These are phyloP conservation scores for Metarhizium guizhouense DNA, from an alignment of 2,329 filamentous ascomycete genomes.

Conservation along the genomic window DNA sequence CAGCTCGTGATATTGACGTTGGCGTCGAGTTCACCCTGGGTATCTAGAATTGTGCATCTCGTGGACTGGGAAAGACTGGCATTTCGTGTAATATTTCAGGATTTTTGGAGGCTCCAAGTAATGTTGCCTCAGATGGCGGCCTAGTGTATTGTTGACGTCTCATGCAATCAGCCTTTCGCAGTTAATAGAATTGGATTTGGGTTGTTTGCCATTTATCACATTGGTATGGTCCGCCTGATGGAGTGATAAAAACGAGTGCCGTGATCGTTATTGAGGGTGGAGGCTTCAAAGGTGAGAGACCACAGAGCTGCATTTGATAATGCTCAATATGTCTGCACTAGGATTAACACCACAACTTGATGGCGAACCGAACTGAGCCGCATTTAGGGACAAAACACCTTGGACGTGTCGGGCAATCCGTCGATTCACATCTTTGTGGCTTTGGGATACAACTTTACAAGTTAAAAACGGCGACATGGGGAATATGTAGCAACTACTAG, in stretches of 20 bases:
- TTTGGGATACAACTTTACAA: no score
- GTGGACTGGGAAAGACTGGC: conserved; percentile 5
- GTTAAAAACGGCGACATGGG: no score
- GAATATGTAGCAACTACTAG: no score
- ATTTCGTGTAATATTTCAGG: conserved; percentile 19
- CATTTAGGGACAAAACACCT: no score
- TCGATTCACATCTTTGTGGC: no score
- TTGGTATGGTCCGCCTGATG: neutral
- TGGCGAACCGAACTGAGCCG: no score
- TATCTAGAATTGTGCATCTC: conserved; percentile 48
- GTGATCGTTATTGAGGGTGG: neutral
- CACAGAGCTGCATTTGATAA: neutral
- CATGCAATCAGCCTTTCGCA: conserved; percentile 4
- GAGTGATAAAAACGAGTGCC: neutral
- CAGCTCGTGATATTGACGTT: conserved; percentile 91
- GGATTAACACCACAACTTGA: no score
- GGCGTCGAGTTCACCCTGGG: conserved; percentile 91
- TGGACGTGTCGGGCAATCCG: no score
- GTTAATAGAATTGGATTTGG: conserved; percentile 2
- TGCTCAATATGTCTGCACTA: neutral
- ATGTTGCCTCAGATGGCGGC: neutral
- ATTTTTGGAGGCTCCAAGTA: neutral
- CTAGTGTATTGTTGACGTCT: conserved; percentile 4
- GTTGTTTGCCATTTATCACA: neutral
- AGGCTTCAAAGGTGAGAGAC: neutral